A percentile compares a stretch with the other conserved stretches of the same genome.
phyloP scores from a whole-genome alignment of 2,329 filamentous ascomycete genomes.

The Zymoseptoria passerinii region DNA sequence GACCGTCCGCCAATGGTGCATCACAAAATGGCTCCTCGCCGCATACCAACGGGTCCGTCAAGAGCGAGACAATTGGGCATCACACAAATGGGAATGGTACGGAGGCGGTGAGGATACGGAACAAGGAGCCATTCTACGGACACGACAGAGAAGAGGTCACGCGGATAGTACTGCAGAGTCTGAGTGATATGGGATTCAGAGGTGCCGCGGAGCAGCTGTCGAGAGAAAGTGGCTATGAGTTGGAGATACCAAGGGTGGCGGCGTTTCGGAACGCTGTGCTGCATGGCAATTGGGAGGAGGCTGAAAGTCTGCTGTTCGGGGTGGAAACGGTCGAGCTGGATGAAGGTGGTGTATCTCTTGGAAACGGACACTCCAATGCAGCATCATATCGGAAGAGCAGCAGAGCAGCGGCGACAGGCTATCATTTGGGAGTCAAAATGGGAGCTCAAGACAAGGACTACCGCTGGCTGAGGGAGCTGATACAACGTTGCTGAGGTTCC shows the following conservation, averaged over 20 bases:
- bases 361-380: slow-evolving; percentile 18
- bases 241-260: slow-evolving; percentile 81
- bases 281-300: slow-evolving; percentile 70
- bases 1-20: slow-evolving; percentile 33
- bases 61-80: slow-evolving; percentile 36
- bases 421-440: slow-evolving; percentile 24
- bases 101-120: slow-evolving; percentile 15
- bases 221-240: slow-evolving; percentile 73
- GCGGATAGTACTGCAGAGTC: slow-evolving; percentile 79
- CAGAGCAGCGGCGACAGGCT: slow-evolving; percentile 11
- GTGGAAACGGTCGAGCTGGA: slow-evolving; percentile 34
- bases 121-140: slow-evolving; percentile 57
- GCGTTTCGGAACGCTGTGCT: slow-evolving; percentile 75
- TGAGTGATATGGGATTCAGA: slow-evolving; percentile 81
- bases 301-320: slow-evolving; percentile 71
- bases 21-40: slow-evolving; percentile 26
- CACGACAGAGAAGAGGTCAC: slow-evolving; percentile 92
- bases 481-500: slow-evolving; percentile 72
- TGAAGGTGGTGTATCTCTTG: slow-evolving; percentile 34
- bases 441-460: slow-evolving; percentile 44
- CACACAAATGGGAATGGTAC: slow-evolving; percentile 33
- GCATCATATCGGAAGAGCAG: slow-evolving; percentile 17
- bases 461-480: slow-evolving; percentile 69
- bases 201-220: slow-evolving; percentile 66
- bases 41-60: slow-evolving; percentile 35